Conservation (phyloP, 208 protist genomes). For the Crithidia brevicula region DNA sequence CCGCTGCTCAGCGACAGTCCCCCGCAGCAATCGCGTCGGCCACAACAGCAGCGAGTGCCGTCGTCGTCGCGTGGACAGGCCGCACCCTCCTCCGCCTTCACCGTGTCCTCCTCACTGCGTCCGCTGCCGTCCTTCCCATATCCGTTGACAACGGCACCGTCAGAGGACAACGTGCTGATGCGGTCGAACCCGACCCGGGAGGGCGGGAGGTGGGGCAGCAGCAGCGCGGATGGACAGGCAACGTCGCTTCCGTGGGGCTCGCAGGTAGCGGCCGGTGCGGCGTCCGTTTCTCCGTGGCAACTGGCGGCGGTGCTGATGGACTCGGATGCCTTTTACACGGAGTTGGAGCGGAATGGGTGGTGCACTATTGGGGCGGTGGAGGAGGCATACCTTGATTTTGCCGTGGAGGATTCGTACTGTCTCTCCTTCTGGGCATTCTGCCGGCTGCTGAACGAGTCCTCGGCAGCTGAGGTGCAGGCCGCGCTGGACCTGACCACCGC, state of each 20-base stretch:
- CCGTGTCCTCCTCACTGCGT: constrained; percentile 1
- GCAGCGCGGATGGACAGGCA: not conserved
- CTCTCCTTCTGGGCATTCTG: constrained; percentile 69
- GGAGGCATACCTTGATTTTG: constrained; percentile 64
- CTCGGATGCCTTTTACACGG: constrained; percentile 26
- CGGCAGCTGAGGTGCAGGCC: constrained; percentile 45
- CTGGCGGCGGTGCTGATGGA: constrained; percentile 35
- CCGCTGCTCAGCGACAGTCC: not conserved
- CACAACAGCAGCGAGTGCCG: not conserved
- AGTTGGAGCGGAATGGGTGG: constrained; percentile 35
- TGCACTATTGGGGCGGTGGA: constrained; percentile 53
- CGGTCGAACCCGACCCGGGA: not conserved
- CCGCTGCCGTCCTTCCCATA: not conserved
- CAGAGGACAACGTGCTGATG: constrained; percentile 2
- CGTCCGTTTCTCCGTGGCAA: constrained; percentile 10
- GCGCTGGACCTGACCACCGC: constrained; percentile 47
- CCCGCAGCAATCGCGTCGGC: not conserved
- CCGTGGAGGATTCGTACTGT: constrained; percentile 58
- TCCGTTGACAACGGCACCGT: not conserved
- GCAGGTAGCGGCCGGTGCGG: not conserved
- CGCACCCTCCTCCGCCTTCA: no score
- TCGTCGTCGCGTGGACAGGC: constrained; percentile 10
- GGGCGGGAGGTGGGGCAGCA: not conserved
- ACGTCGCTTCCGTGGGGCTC: not conserved
- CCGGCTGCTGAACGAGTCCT: constrained; percentile 44